phyloP scores from a whole-genome alignment of 352 stramenopile species.

The Globisporangium yorkense region DNA sequence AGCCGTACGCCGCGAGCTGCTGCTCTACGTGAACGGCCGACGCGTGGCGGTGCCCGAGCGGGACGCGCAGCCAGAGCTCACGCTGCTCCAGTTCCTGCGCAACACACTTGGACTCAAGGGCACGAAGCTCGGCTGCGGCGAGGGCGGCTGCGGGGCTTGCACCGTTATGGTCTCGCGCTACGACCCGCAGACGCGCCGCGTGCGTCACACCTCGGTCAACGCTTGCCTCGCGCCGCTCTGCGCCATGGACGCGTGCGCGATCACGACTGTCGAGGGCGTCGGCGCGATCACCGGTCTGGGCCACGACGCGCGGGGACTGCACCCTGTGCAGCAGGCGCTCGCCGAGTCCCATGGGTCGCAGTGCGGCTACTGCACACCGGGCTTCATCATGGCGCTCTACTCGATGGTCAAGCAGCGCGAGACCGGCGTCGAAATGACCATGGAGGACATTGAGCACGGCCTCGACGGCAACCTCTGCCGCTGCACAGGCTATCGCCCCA shows the following conservation, averaged over 20 bases:
- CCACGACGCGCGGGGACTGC: constrained; percentile 36
- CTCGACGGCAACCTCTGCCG: constrained; percentile 96
- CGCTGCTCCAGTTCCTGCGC: constrained; percentile 82
- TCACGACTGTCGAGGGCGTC: constrained; percentile 87
- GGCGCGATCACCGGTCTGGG: constrained; percentile 24
- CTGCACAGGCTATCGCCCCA: constrained; percentile 88
- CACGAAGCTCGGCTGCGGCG: constrained; percentile 90
- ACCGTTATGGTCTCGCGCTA: constrained; percentile 91
- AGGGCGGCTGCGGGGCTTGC: constrained; percentile 95
- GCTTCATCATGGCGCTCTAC: constrained; percentile 85
- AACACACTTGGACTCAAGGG: constrained; percentile 61
- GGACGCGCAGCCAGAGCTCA: constrained; percentile 63
- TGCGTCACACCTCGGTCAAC: constrained; percentile 81
- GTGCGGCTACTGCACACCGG: constrained; percentile 92
- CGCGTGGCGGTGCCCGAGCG: constrained; percentile 42
- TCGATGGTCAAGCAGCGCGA: constrained; percentile 77
- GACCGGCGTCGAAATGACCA: constrained; percentile 55
- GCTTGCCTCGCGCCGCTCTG: constrained; percentile 82
- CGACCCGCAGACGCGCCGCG: constrained; percentile 29
- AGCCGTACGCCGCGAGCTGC: constrained; percentile 37
- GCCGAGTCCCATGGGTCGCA: constrained; percentile 92
- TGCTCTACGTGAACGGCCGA: constrained; percentile 76
- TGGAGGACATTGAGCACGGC: constrained; percentile 90
- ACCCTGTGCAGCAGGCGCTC: constrained; percentile 85
- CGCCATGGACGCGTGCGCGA: constrained; percentile 71